Evolutionary conservation across 2,329 filamentous ascomycete genomes (phyloP).

Genomic region (Clonostachys sp.): DNA sequence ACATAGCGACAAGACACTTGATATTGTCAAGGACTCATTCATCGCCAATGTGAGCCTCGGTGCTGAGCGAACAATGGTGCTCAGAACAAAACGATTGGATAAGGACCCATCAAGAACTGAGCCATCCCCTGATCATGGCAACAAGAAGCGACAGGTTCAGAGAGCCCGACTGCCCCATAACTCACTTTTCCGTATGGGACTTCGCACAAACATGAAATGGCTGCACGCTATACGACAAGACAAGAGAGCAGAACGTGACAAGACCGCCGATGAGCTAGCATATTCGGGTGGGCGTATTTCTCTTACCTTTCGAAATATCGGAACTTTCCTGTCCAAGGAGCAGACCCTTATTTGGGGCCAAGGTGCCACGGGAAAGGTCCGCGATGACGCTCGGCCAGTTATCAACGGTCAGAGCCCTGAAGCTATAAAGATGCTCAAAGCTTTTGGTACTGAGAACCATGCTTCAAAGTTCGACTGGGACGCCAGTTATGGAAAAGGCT

Average conservation of each 20-base stretch:
- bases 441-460: conserved; percentile 85
- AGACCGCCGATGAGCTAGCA: conserved; percentile 65
- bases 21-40: conserved; percentile 74
- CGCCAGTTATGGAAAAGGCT: conserved; percentile 70
- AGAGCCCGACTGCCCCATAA: conserved; percentile 80
- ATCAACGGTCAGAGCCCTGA: conserved; percentile 65
- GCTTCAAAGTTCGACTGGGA: conserved; percentile 70
- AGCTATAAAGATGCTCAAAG: conserved; percentile 65
- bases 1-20: conserved; percentile 94
- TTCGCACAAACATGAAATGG: conserved; percentile 79
- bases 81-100: conserved; percentile 71
- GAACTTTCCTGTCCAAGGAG: conserved; percentile 71
- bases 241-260: conserved; percentile 66
- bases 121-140: conserved; percentile 1
- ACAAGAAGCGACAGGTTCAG: conserved; percentile 49
- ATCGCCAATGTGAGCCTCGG: conserved; percentile 96
- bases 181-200: conserved; percentile 79
- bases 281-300: conserved; percentile 78
- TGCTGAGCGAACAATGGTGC: conserved; percentile 82
- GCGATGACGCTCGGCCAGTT: conserved; percentile 54
- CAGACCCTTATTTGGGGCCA: conserved; percentile 81
- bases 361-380: conserved; percentile 69
- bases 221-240: conserved; percentile 90
- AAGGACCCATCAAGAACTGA: conserved; percentile 26
- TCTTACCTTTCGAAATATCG: conserved; percentile 85